These are phyloP conservation scores for Pseudomicrostroma phylloplanum DNA, from an alignment of 1,284 basidiomycete genomes.

Conservation along the genomic window DNA sequence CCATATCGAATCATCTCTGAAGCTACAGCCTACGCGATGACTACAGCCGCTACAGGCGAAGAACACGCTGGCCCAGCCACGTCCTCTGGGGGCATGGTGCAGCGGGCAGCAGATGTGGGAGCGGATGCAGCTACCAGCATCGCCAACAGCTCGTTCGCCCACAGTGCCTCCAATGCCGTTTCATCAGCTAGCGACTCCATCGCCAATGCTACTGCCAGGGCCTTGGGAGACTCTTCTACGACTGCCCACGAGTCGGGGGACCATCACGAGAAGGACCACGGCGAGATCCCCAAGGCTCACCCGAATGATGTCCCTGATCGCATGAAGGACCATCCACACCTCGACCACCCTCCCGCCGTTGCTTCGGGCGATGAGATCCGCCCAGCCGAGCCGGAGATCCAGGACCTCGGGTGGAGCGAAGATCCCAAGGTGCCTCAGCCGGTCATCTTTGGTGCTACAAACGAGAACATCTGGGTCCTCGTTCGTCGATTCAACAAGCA, in stretches of 20 bases:
- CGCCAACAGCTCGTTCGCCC: too few relatives aligned
- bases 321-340: conserved; percentile 10
- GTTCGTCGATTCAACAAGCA: conserved; percentile 55
- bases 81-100: too few relatives aligned
- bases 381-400: conserved; percentile 31
- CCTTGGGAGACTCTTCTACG: not conserved
- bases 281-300: conserved; percentile 5
- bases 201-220: not conserved
- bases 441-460: conserved; percentile 50
- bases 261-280: not conserved
- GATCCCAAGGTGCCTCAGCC: conserved; percentile 34
- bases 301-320: conserved; percentile 12
- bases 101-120: too few relatives aligned
- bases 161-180: not conserved
- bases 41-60: not conserved
- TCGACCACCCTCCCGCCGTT: conserved; percentile 20
- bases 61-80: not conserved
- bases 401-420: conserved; percentile 38
- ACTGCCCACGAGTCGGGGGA: not conserved
- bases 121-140: too few relatives aligned
- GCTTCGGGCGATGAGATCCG: conserved; percentile 26
- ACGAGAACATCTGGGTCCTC: conserved; percentile 54
- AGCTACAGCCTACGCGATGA: not conserved
- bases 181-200: not conserved
- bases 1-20: conserved; percentile 2